phyloP scores from a whole-genome alignment of 2,329 filamentous ascomycete species.

The Stemphylium lycopersici region DNA sequence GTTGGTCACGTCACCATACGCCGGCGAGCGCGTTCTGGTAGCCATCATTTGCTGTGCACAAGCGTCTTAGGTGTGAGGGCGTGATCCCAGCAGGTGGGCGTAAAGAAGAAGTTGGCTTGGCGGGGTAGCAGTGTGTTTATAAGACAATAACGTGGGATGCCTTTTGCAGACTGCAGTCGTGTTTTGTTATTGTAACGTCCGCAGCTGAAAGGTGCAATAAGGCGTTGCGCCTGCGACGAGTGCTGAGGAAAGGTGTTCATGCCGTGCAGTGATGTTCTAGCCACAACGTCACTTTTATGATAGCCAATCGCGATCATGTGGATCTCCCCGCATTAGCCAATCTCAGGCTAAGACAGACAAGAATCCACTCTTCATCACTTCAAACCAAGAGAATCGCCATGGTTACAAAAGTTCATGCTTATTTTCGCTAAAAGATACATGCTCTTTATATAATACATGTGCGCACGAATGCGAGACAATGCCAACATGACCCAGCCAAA shows the following conservation, averaged over 20 bases:
- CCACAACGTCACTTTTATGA: constrained; percentile 19
- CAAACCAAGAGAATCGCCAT: background rate
- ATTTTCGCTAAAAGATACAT: background rate
- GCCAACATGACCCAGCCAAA: background rate
- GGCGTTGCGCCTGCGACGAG: background rate
- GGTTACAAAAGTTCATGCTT: background rate
- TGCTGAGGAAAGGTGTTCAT: constrained; percentile 1
- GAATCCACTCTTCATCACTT: background rate
- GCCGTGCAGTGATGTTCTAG: constrained; percentile 1
- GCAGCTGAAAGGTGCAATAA: background rate
- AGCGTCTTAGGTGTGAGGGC: background rate
- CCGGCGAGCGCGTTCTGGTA: constrained; percentile 29
- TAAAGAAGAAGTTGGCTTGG: background rate
- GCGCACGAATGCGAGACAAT: background rate
- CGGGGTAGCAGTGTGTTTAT: background rate
- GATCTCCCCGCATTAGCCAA: constrained; percentile 18
- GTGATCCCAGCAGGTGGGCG: background rate
- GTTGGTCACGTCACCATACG: constrained; percentile 32
- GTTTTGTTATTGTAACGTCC: background rate
- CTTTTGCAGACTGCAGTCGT: background rate
- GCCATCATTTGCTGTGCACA: constrained; percentile 20
- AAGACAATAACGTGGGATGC: background rate
- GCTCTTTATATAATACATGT: constrained; percentile 4
- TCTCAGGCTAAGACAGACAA: constrained; percentile 4
- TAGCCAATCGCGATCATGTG: constrained; percentile 17